Evolutionary conservation across 2,329 filamentous ascomycete genomes (phyloP).

Genomic region (Bipolaris cookei): DNA sequence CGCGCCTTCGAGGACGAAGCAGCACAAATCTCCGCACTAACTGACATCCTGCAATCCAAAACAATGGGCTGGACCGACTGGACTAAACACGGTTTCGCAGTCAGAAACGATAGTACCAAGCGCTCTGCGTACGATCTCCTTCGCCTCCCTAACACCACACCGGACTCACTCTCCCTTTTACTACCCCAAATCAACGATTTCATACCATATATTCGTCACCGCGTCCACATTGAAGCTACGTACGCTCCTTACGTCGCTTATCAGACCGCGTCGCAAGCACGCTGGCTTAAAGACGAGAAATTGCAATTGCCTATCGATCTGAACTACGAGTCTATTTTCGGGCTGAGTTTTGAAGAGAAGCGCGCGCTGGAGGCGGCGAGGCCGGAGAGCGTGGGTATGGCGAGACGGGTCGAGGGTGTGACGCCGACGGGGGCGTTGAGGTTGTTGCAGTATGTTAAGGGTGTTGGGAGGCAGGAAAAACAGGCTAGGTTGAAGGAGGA

Average conservation of each 20-base stretch:
- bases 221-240: conserved; percentile 79
- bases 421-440: conserved; percentile 59
- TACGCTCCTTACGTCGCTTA: conserved; percentile 86
- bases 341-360: conserved; percentile 81
- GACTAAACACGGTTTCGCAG: conserved; percentile 71
- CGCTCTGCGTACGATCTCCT: conserved; percentile 82
- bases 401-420: conserved; percentile 82
- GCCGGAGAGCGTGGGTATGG: conserved; percentile 88
- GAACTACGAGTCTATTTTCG: conserved; percentile 75
- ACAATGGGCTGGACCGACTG: conserved; percentile 68
- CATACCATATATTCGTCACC: conserved; percentile 64
- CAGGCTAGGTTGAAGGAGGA: conserved; percentile 38
- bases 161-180: conserved; percentile 62
- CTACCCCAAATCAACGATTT: conserved; percentile 65
- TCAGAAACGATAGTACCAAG: conserved; percentile 68
- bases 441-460: conserved; percentile 68
- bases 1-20: conserved; percentile 68
- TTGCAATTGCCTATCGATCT: conserved; percentile 74
- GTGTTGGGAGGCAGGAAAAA: conserved; percentile 44
- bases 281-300: conserved; percentile 77
- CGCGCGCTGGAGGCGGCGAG: conserved; percentile 70
- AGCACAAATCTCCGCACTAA: conserved; percentile 71
- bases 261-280: conserved; percentile 70
- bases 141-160: conserved; percentile 62
- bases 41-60: conserved; percentile 63